Evolutionary conservation across 2,329 filamentous ascomycete species (phyloP), one percentile per base, ranked within the genome.

Genomic region (Aspergillus pseudotamarii): DNA sequence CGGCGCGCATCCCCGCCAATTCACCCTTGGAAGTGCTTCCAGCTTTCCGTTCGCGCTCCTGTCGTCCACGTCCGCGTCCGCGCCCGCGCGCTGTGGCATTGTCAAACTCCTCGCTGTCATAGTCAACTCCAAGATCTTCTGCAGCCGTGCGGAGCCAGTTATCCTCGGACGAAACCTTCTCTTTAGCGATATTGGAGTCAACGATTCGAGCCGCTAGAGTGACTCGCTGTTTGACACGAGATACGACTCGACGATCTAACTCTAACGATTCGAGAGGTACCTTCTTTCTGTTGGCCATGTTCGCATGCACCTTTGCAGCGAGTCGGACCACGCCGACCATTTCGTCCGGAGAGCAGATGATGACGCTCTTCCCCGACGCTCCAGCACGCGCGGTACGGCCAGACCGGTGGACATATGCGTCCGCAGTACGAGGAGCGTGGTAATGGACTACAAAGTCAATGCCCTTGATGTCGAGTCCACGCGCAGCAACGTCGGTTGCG

Each of bases 401-500:
- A 1, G 95, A 97, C 28, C 95, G 89, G 75, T 99, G 95, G 16
- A 99, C 94, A 74, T 99, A 99, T 55, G 91, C 91, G 76, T 98
- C 94, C 38, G 95, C 95, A 1, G 93, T 85, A 62, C 94, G 91
- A 1, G 95, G 95, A 0, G 97, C 89, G 77, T 99, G 94, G 80
- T 99, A 99, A 79, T 99, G 95, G 21, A 99, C 82, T 19, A 99
- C 91, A 16, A 96, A 85, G 70, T 97, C 91, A 54, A 98, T 93
- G 38, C 89, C 88, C 53, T 92, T 90, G 70, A 99, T 97, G 76
- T 99, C 95, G 55, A 99, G 88, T 78, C 95, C 95, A 65, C 94
- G 89, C 10, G 94, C 93, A 2, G 94, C 94, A 30, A 97, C 94
- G 75, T 98, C 94, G 0, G 95, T 98, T 4, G 95, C 93, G 21